These are phyloP conservation scores for Agrocybe praecox DNA, from an alignment of 768 basidiomycete genomes.

Conservation along the genomic window DNA sequence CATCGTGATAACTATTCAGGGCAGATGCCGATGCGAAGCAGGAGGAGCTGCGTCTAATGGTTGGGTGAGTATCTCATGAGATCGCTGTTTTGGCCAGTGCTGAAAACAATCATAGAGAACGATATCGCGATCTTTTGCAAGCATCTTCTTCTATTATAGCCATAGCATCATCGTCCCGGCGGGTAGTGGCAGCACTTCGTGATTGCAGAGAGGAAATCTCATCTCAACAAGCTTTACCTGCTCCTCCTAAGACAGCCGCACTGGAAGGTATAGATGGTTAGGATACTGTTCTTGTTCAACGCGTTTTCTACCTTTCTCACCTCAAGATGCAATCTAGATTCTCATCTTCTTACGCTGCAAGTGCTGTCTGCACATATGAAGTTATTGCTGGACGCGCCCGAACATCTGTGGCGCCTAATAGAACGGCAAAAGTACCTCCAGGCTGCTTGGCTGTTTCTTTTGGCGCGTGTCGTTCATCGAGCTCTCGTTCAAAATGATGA, in stretches of 20 bases:
- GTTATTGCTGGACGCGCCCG: constrained; percentile 88
- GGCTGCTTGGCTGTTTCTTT: constrained; percentile 86
- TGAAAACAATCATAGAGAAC: constrained; percentile 73
- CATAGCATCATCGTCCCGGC: constrained; percentile 68
- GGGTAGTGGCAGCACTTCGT: constrained; percentile 62
- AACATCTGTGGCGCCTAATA: constrained; percentile 87
- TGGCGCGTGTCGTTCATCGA: constrained; percentile 84
- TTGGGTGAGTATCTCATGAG: constrained; percentile 67
- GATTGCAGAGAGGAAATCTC: constrained; percentile 60
- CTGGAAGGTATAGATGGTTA: constrained; percentile 45
- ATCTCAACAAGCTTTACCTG: constrained; percentile 45
- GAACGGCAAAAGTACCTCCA: constrained; percentile 78
- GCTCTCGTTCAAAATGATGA: constrained; percentile 66
- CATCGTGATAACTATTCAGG: constrained; percentile 37
- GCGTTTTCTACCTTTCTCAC: not conserved
- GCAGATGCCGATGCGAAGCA: constrained; percentile 85
- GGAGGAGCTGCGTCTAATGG: constrained; percentile 87
- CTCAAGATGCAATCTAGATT: constrained; percentile 42
- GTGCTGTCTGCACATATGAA: constrained; percentile 87
- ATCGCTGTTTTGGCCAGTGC: constrained; percentile 30
- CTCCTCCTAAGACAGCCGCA: constrained; percentile 41
- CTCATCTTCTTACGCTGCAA: constrained; percentile 69
- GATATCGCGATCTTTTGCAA: constrained; percentile 85
- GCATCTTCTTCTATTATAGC: constrained; percentile 85
- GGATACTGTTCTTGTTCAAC: constrained; percentile 12